Percentiles rank a stretch among this genome's conserved stretches.
These are phyloP conservation scores for Parasarocladium wereldwijsianum DNA, from an alignment of 2,329 filamentous ascomycete species.

Conservation along the genomic window DNA sequence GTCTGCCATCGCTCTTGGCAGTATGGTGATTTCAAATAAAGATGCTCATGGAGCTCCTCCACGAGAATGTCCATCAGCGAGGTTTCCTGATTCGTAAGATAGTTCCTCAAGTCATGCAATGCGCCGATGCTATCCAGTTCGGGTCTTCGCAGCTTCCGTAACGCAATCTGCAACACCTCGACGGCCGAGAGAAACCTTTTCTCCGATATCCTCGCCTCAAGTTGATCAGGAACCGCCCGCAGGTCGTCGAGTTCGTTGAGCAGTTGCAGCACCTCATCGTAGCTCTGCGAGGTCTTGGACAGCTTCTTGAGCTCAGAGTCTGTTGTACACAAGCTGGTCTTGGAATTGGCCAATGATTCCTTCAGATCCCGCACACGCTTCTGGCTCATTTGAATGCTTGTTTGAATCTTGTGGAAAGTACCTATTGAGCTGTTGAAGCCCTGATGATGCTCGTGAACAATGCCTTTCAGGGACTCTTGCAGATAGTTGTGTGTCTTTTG, in stretches of 20 bases:
- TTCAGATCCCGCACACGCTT: slow-evolving; percentile 70
- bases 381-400: slow-evolving; percentile 80
- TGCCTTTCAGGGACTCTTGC: slow-evolving; percentile 83
- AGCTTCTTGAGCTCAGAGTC: slow-evolving; percentile 87
- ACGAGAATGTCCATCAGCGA: slow-evolving; percentile 85
- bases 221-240: slow-evolving; percentile 74
- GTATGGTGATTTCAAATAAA: slow-evolving; percentile 95
- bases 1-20: slow-evolving; percentile 92
- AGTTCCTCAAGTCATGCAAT: slow-evolving; percentile 69
- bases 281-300: slow-evolving; percentile 74
- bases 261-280: slow-evolving; percentile 76
- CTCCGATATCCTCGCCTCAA: slow-evolving; percentile 90
- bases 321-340: slow-evolving; percentile 66
- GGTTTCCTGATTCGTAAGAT: slow-evolving; percentile 86
- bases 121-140: slow-evolving; percentile 88
- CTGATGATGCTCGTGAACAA: slow-evolving; percentile 97
- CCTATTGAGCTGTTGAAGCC: slow-evolving; percentile 98
- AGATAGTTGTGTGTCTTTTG: slow-evolving; percentile 71
- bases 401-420: slow-evolving; percentile 97
- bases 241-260: slow-evolving; percentile 78
- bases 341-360: slow-evolving; percentile 67
- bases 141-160: slow-evolving; percentile 69
- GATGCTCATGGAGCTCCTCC: slow-evolving; percentile 93
- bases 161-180: slow-evolving; percentile 75
- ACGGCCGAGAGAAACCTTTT: slow-evolving; percentile 90